Base-by-base conservation (phyloP, 352 stramenopile species). In the Pythium plurisporium region DNA sequence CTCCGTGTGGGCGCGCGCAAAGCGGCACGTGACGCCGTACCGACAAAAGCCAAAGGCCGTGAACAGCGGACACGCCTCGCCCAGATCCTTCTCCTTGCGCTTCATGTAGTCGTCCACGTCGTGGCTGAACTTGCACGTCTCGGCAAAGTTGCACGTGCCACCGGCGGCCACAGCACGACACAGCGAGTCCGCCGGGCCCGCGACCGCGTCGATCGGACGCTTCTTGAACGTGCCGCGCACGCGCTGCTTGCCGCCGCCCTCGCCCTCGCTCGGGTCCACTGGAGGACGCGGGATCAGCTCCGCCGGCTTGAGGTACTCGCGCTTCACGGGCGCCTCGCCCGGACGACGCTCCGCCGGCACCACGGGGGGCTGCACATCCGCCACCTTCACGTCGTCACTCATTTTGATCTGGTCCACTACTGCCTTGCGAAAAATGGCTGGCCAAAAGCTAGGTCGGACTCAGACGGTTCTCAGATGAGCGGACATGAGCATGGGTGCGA, bases 21-120 rank as follows among this genome's bases (percentile, higher is more conserved):
- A 94, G 40, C 93, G 82, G 65, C 95, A 99, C 36, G 83, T 94
- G 34, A 97, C 69, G 5, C 95, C 95, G 59, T 95, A 97, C 22
- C 84, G 75, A 58, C 95, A 99, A 67, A 90, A 94, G 19, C 92
- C 91, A 15, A 87, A 69, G 12, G 65, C 75, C 20, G 82, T 72
- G 64, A 91, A 97, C 44, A 93, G 70, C 4, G 86, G 86, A 60
- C 90, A 98, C 42, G 42, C 45, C 14, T 74, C 72, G 29, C 70
- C 86, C 27, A 96, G 58, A 53, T 96, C 87, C 55, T 93, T 91
- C 10, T 74, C 69, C 56, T 93, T 91, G 61, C 82, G 77, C 66
- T 87, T 87, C 74, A 96, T 89, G 67, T 85, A 95, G 59, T 86
- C 79, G 30, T 64, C 56, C 26, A 91, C 65, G 55, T 96, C 82